Base-by-base conservation (phyloP, 1,139 yeast genomes). In the Magnusiomyces sp. region DNA sequence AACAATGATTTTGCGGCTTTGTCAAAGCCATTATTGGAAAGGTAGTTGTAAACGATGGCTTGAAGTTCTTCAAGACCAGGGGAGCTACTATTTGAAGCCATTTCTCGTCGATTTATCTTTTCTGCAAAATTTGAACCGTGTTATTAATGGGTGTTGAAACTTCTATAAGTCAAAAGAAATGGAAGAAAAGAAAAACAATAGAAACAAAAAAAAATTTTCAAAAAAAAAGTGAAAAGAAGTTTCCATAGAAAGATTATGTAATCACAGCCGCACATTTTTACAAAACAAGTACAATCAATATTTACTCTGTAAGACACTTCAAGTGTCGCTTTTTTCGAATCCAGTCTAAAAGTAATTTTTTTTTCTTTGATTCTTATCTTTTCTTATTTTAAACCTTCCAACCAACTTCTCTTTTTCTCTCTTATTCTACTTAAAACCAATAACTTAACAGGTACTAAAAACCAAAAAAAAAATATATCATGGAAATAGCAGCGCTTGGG, bases 1-100 rank as follows among this genome's bases (percentile, higher is more conserved):
- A 36, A 43, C 19, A 59, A 53, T 23, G 53, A 48, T 43, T 55
- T 55, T 33, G 59, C 59, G 9, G 62, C 51, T 41, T 52, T 53
- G 31, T 27, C 31, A 19, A 52, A 53, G 11, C 57, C 58, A 46
- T 58, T 54, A n/a, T 50, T 47, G 4, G 29, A 40, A 33, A 59
- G 43, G 41, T 56, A 59, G 17, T 47, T 43, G 34, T 49, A 40
- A 13, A 59, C 55, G 31, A 37, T 52, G 40, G 53, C 43, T 13
- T 51, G 41, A 39, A 50, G 44, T 43, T 54, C 54, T 11, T 51
- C 51, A 2, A 7, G 7, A 5, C 29, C 29, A 7, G 6, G 4
- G 29, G 29, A 23, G 7, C 7, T 23, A 4, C 7, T 23, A 7
- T 23, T 7, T 5, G 29, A 37, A 37, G 40, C 17, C 40, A 37